Percentiles rank a stretch among this genome's conserved stretches.
These are phyloP conservation scores for Trichophaea hybrida DNA, from an alignment of 2,329 filamentous ascomycete species.

Conservation along the genomic window DNA sequence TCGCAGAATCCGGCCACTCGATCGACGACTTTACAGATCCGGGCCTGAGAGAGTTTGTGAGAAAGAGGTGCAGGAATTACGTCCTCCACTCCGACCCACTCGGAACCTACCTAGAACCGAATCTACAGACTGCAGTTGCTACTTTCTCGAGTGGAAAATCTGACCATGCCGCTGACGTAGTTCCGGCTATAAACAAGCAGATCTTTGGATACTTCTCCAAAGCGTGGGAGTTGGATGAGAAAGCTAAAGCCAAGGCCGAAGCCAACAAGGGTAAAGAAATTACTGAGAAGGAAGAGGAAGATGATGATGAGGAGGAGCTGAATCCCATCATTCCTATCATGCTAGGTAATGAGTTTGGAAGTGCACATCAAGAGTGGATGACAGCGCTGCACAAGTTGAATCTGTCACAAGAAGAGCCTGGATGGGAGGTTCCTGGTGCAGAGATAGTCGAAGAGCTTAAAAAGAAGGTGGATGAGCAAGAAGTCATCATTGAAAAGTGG, in stretches of 20 bases:
- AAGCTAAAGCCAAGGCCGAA: neutral
- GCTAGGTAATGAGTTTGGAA: slow-evolving; percentile 5
- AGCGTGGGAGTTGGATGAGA: slow-evolving; percentile 7
- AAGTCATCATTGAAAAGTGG: neutral
- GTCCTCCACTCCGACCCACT: neutral
- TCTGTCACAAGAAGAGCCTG: neutral
- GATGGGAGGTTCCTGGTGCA: slow-evolving; percentile 8
- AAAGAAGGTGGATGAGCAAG: slow-evolving; percentile 2
- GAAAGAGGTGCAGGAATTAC: slow-evolving; percentile 2
- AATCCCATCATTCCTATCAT: slow-evolving; percentile 18
- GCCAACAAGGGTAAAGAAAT: slow-evolving; percentile 37
- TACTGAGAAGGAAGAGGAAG: slow-evolving; percentile 53
- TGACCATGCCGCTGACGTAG: neutral
- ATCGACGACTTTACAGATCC: neutral
- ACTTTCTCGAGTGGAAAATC: neutral
- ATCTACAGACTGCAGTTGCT: neutral
- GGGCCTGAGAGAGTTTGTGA: neutral
- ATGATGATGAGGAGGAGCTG: slow-evolving; percentile 46
- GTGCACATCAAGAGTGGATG: slow-evolving; percentile 13
- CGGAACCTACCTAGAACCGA: neutral
- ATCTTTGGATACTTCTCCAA: slow-evolving; percentile 3
- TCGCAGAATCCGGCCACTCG: neutral
- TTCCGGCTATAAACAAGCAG: neutral
- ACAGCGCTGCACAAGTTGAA: slow-evolving; percentile 13
- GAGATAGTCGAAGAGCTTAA: neutral